Percentiles rank a stretch among this genome's conserved stretches.
These are phyloP conservation scores for Tricholoma furcatifolium DNA, from an alignment of 768 basidiomycete species.

Conservation along the genomic window DNA sequence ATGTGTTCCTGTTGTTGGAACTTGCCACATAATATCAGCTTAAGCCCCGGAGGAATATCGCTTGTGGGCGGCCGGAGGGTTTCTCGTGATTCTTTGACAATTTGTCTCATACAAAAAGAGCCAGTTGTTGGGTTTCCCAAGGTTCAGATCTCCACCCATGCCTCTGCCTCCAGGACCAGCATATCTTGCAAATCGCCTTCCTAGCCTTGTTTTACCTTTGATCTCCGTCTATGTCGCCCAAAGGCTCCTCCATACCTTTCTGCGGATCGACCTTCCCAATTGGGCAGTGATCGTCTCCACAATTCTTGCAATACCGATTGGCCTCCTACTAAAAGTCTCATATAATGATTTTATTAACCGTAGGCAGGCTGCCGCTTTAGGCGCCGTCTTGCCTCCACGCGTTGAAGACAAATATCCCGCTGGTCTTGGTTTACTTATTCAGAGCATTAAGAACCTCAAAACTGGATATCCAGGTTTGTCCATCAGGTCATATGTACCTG, in stretches of 20 bases:
- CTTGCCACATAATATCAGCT: background rate
- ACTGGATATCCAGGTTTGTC: constrained; percentile 33
- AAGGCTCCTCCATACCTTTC: background rate
- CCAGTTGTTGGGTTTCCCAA: background rate
- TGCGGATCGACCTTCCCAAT: constrained; percentile 10
- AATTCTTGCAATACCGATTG: constrained; percentile 13
- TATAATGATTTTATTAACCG: constrained; percentile 20
- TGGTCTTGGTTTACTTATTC: constrained; percentile 20
- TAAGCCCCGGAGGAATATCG: background rate
- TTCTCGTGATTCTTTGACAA: constrained; percentile 12
- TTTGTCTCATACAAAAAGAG: background rate
- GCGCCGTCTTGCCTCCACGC: constrained; percentile 32
- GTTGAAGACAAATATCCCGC: constrained; percentile 25
- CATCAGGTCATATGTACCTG: background rate
- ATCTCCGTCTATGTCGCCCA: constrained; percentile 12
- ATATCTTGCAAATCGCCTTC: constrained; percentile 13
- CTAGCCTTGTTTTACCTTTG: constrained; percentile 14
- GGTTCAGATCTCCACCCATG: constrained; percentile 5
- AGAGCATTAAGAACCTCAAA: constrained; percentile 23
- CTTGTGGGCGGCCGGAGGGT: background rate
- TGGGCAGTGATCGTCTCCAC: constrained; percentile 10
- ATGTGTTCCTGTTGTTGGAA: background rate
- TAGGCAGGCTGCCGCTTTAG: constrained; percentile 27
- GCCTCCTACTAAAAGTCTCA: constrained; percentile 13
- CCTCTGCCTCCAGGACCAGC: constrained; percentile 17